Evolutionary conservation across 805 yeast species (phyloP).

Genomic region (Kockiozyma suomiensis): DNA sequence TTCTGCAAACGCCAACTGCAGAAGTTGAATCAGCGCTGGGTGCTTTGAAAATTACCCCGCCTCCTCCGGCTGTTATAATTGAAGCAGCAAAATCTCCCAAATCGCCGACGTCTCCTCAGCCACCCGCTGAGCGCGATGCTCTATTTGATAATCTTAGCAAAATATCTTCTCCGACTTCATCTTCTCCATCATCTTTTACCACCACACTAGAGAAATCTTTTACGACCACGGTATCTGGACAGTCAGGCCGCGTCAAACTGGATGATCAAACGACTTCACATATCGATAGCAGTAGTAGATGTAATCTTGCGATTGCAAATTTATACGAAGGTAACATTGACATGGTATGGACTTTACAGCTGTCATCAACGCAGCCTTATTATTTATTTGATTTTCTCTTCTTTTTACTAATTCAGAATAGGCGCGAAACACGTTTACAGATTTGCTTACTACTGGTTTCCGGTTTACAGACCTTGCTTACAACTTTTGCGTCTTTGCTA

Average conservation of each 20-base stretch:
- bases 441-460: constrained; percentile 15
- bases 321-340: constrained; percentile 26
- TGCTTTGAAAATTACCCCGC: background rate
- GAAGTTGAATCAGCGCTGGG: background rate
- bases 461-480: constrained; percentile 22
- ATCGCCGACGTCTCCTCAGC: background rate
- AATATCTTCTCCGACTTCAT: background rate
- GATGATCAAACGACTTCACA: background rate
- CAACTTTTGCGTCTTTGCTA: constrained; percentile 17
- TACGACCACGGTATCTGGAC: background rate
- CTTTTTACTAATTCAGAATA: background rate
- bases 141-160: background rate
- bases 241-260: background rate
- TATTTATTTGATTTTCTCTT: background rate
- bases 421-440: constrained; percentile 13
- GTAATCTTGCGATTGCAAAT: constrained; percentile 26
- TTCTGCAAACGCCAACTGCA: background rate
- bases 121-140: constrained; percentile 7
- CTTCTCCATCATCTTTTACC: constrained; percentile 1
- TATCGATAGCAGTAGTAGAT: constrained; percentile 13
- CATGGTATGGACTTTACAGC: too few species aligned
- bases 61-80: background rate
- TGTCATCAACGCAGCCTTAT: too few species aligned
- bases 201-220: background rate
- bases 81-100: background rate